Base-by-base conservation (phyloP, 2,329 filamentous ascomycete genomes). In the Pezicula rhizophila region DNA sequence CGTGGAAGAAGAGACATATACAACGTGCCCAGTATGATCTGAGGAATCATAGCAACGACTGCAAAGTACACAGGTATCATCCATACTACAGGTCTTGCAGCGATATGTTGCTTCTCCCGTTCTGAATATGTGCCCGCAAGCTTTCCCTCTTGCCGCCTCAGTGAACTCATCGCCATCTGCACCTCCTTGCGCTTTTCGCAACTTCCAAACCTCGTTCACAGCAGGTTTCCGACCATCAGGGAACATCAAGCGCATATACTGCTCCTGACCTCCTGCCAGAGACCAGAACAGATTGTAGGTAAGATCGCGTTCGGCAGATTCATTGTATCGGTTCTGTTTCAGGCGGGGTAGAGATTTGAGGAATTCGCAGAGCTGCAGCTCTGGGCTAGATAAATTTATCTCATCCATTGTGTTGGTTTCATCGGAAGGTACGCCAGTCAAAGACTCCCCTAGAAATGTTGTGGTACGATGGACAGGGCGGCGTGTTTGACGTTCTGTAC, bases 81-180 rank as follows among this genome's bases (percentile, higher is more conserved):
- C 95, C 40, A 86, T 83, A 42, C 89, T 89, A 68, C 93, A 99
- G 8, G 92, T 97, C 60, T 90, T 87, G 75, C 93, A 99, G 60
- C 86, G 80, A 67, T 97, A 99, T 51, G 89, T 92, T 49, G 90
- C 91, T 72, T 99, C 93, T 45, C 92, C 93, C 12, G 81, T 78
- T 69, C 92, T 92, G 77, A 99, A 96, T 54, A 99, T 97, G 72
- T 99, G 95, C 4, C 93, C 95, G 66, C 93, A 99, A 42, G 90
- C 85, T 68, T 95, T 95, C 48, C 95, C 93, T 57, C 89, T 82
- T 12, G 93, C 93, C 6, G 87, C 86, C 57, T 92, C 87, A 17
- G 89, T 93, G 65, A 97, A 99, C 67, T 99, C 95, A 28, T 92
- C 89, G 10, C 93, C 92, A 63, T 96, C 90, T 50, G 89, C 77